Evolutionary conservation across 306 rosid species (phyloP).

Genomic region (Lagenaria siceraria): DNA sequence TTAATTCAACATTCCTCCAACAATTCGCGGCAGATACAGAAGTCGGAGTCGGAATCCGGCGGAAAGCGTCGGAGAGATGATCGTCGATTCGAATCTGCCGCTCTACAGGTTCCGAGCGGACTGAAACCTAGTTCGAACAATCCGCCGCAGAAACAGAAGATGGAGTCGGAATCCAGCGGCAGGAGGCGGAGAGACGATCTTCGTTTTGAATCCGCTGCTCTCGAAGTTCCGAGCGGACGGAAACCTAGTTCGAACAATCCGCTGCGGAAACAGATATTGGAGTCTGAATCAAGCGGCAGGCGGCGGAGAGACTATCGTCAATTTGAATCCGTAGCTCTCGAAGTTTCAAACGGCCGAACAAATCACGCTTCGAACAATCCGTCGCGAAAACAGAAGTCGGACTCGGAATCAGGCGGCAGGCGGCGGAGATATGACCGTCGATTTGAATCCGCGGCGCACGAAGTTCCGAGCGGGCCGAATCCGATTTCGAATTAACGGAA

Average conservation of each 20-base stretch:
- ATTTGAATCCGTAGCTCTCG: not conserved
- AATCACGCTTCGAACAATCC: not conserved
- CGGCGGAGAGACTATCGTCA: conserved; percentile 12
- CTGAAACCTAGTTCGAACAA: conserved; percentile 61
- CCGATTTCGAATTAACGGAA: conserved; percentile 40
- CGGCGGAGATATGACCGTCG: conserved; percentile 12
- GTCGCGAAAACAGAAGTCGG: not conserved
- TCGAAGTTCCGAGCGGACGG: not conserved
- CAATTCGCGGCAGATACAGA: not conserved
- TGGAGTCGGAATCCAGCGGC: not conserved
- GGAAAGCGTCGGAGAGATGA: conserved; percentile 11
- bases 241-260: not conserved
- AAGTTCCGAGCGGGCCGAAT: conserved; percentile 96
- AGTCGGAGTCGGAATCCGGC: not conserved
- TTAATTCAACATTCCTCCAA: not conserved
- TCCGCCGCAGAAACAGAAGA: not conserved
- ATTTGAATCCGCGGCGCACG: conserved; percentile 73
- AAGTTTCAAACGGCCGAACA: not conserved
- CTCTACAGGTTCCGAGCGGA: conserved; percentile 83
- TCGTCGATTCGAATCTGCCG: conserved; percentile 37
- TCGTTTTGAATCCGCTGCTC: not conserved
- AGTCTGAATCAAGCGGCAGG: not conserved
- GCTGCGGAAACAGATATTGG: not conserved
- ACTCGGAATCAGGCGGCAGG: not conserved
- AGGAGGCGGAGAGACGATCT: conserved; percentile 11